phyloP scores from a whole-genome alignment of 345 rosid genomes.

The Sonneratia alba region DNA sequence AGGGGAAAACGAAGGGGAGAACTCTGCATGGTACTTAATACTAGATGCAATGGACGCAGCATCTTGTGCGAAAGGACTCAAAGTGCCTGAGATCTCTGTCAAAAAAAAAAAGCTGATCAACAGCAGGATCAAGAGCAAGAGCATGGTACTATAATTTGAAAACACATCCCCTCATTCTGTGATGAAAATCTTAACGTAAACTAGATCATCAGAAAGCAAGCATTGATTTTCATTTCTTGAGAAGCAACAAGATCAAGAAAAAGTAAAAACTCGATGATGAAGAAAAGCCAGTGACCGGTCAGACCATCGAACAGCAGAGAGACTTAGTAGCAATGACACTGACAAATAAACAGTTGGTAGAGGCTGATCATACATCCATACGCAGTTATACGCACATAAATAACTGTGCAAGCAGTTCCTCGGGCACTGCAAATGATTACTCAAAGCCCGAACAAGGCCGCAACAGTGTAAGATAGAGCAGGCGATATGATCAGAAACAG shows the following conservation, averaged over 20 bases:
- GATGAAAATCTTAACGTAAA: background rate
- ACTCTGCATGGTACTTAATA: constrained; percentile 45
- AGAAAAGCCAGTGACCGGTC: background rate
- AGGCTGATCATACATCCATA: background rate
- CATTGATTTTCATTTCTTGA: background rate
- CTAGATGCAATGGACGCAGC: constrained; percentile 34
- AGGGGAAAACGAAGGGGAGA: constrained; percentile 42
- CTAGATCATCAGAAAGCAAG: too few relatives aligned
- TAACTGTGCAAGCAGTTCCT: too few relatives aligned
- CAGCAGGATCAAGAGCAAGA: background rate
- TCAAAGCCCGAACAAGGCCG: background rate
- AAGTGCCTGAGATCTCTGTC: background rate
- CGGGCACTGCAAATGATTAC: background rate
- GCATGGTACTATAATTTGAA: background rate
- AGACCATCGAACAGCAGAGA: background rate
- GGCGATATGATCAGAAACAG: background rate
- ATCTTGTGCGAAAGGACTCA: constrained; percentile 18
- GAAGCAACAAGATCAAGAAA: background rate
- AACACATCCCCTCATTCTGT: background rate
- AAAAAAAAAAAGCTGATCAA: background rate
- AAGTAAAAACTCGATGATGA: too few relatives aligned
- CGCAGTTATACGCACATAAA: too few relatives aligned
- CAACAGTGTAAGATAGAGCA: background rate
- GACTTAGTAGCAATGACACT: background rate
- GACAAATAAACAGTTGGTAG: background rate